Evolutionary conservation across 257 asterid species (phyloP), one percentile per base, ranked within the genome.

Genomic region (Echium plantagineum): DNA sequence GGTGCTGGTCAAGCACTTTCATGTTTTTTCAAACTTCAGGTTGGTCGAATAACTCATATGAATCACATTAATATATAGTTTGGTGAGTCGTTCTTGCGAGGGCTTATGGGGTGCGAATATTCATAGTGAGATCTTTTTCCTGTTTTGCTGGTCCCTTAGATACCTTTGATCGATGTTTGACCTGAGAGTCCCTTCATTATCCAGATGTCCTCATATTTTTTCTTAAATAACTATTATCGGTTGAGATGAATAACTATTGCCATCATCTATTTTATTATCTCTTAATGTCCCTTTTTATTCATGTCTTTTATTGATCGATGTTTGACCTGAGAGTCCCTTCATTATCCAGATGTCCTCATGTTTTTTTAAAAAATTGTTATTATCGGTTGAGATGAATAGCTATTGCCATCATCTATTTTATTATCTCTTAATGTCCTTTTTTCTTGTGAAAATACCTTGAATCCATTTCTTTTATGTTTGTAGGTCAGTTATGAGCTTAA

Each of bases 11-110:
- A 93, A 75, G 94, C 94, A 21, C 59, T 89, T 59, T 84, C 97
- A 30, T 83, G 81, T 77, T 86, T 86, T 83, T 85, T 93, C 85
- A 84, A 82, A 76, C 85, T 93, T 57, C 89, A 89, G 98, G 98
- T 93, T 72, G 69, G 91, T 74, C 19, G 19, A 47, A 18, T 56
- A 66, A 24, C 69, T 31, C 26, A 46, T 63, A 52, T 63, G 55
- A 24, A 15, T 13, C 22, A 8, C 42, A 18, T 18, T 8, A n/a
- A n/a, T 28, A 28, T 28, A 28, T 3, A 28, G 32, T 28, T 4
- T 28, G 32, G 32, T 28, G 32, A 28, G 32, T 28, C 32, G 32
- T 28, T 28, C 32, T 28, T 3, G 32, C 32, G 32, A 28, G 32
- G 5, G 32, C 32, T 28, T 28, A 6, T 3, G 32, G 32, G 7